Evolutionary conservation across 805 yeast genomes (phyloP).

Genomic region (Sugiyamaella floridensis): DNA sequence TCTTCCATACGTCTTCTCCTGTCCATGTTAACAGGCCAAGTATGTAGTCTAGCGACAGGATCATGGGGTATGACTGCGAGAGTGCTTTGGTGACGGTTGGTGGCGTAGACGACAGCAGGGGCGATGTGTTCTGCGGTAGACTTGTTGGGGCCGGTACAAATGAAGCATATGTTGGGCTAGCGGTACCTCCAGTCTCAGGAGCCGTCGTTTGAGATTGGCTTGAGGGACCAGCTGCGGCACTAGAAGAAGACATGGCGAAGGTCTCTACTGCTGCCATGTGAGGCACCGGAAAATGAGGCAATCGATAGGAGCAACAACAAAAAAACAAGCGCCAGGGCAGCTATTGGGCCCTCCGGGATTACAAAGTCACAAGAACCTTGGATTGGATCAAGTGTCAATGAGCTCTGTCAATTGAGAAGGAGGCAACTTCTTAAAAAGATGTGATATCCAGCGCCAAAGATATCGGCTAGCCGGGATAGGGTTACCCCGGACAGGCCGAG

Average conservation of each 20-base stretch:
- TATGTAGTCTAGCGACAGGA: conserved; percentile 61
- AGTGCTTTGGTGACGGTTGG: conserved; percentile 82
- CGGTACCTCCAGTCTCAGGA: not conserved
- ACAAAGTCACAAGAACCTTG: too few species aligned
- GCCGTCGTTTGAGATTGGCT: not conserved
- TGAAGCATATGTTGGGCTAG: conserved; percentile 29
- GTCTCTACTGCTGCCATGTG: conserved; percentile 10
- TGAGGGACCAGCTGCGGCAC: not conserved
- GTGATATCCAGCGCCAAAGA: too few species aligned
- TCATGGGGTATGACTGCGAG: conserved; percentile 76
- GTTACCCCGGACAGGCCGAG: not conserved
- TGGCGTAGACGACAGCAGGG: conserved; percentile 81
- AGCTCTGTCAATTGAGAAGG: not conserved
- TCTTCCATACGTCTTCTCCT: conserved; percentile 70
- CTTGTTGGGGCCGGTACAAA: conserved; percentile 30
- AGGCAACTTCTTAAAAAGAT: not conserved
- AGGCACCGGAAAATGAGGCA: not conserved
- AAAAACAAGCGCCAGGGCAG: not conserved
- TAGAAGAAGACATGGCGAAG: conserved; percentile 5
- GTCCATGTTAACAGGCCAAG: conserved; percentile 87
- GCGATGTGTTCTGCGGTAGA: conserved; percentile 55
- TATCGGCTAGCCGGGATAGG: not conserved
- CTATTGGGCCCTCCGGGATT: not conserved
- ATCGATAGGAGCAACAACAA: not conserved
- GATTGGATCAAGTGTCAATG: not conserved